Evolutionary conservation across 805 yeast genomes (phyloP).

Genomic region (Kluyveromyces aestuarii): DNA sequence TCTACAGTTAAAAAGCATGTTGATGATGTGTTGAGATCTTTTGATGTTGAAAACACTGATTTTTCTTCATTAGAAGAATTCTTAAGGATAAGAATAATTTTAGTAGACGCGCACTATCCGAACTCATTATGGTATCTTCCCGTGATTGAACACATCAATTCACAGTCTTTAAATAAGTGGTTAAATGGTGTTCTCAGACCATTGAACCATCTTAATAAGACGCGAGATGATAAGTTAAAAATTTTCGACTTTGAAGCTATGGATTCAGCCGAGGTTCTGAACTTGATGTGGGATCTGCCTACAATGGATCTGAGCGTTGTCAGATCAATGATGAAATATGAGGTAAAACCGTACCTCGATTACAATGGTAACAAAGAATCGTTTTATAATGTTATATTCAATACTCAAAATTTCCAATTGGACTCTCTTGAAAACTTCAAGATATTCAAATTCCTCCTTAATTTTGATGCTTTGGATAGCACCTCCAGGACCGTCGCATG

Average conservation of each 20-base stretch:
- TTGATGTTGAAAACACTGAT: not conserved
- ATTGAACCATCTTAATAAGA: slow-evolving; percentile 17
- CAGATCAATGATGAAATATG: slow-evolving; percentile 8
- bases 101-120: slow-evolving; percentile 15
- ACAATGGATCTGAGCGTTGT: not conserved
- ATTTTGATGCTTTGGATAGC: not conserved
- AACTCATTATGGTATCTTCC: slow-evolving; percentile 14
- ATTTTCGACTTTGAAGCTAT: slow-evolving; percentile 19
- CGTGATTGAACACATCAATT: slow-evolving; percentile 6
- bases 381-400: slow-evolving; percentile 13
- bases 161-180: slow-evolving; percentile 16
- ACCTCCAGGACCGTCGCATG: not conserved
- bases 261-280: slow-evolving; percentile 8
- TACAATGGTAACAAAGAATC: slow-evolving; percentile 5
- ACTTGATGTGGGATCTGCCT: slow-evolving; percentile 7
- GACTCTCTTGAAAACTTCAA: slow-evolving; percentile 8
- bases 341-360: slow-evolving; percentile 17
- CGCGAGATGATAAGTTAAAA: slow-evolving; percentile 6
- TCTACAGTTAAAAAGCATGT: slow-evolving; percentile 9
- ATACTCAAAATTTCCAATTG: slow-evolving; percentile 11
- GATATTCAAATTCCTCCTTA: slow-evolving; percentile 8
- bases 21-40: slow-evolving; percentile 4
- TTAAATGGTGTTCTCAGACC: slow-evolving; percentile 23
- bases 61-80: slow-evolving; percentile 8
- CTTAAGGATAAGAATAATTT: slow-evolving; percentile 19